Evolutionary conservation across 306 rosid genomes (phyloP), one percentile per base, ranked within the genome.

Genomic region (Mucuna pruriens): DNA sequence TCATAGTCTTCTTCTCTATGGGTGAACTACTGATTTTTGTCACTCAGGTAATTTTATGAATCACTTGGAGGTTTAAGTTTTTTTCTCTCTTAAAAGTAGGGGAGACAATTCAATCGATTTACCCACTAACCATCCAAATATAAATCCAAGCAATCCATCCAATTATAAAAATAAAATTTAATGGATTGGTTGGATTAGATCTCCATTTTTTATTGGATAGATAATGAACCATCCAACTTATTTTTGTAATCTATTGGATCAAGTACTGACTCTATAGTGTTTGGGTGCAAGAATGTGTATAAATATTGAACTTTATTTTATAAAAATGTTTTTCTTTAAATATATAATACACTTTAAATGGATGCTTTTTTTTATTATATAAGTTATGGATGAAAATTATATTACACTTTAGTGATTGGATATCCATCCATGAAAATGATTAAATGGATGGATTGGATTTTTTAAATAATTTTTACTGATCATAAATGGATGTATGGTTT

Each of bases 1-100:
- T 82, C 86, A 65, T 93, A 46, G 89, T 86, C 55, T 83, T 95
- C 75, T 93, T 93, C 73, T 34, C 92, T 51, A 23, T 95, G 6
- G 98, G 99, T n/a, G 98, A 95, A 88, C 80, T 95, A 40, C 88
- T 93, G 61, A 80, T 95, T 76, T 95, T 95, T 80, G 92, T 92
- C 77, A 91, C 90, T 38, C 97, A 91, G 97, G 99, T 95, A 86
- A 73, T 39, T 84, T 69, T 66, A 29, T 79, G 54, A 80, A 73
- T 52, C 48, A 68, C 31, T 11, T 26, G 29, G 46, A 40, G 74
- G 74, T 31, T 31, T 80, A 70, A 65, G 64, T 25, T 52, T 23
- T 29, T 75, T 62, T 60, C 54, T 81, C 79, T 48, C 70, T 73
- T 48, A 58, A 58, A 11, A 25, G 9, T 12, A 11, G 36, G 34